These are phyloP conservation scores for Talaromyces marneffei DNA, from an alignment of 2,329 filamentous ascomycete species.

Conservation along the genomic window DNA sequence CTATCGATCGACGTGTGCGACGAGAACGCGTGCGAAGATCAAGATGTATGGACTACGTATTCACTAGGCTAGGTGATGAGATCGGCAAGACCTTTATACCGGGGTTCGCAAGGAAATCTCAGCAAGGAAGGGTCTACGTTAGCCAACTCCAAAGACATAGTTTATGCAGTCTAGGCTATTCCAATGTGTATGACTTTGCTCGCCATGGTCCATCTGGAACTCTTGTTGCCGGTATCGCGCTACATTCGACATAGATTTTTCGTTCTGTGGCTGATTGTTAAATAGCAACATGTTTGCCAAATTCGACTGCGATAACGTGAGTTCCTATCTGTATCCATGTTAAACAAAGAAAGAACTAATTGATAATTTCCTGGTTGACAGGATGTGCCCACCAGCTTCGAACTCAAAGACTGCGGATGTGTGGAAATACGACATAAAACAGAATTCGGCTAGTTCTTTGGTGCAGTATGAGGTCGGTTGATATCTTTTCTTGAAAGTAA, in stretches of 20 bases:
- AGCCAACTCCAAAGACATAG: conserved; percentile 28
- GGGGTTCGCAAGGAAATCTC: conserved; percentile 20
- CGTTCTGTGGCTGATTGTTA: conserved; percentile 16
- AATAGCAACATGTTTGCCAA: conserved; percentile 16
- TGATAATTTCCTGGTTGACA: not conserved
- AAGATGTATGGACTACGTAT: conserved; percentile 24
- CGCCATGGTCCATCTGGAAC: conserved; percentile 32
- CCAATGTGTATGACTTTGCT: conserved; percentile 21
- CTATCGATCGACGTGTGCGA: conserved; percentile 23
- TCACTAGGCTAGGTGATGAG: conserved; percentile 27
- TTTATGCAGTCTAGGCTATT: conserved; percentile 25
- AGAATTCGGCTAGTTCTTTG: not conserved
- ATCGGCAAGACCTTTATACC: conserved; percentile 21
- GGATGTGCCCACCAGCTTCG: not conserved
- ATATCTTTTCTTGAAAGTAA: not conserved
- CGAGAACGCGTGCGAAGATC: conserved; percentile 32
- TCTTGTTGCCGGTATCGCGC: conserved; percentile 32
- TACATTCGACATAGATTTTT: not conserved
- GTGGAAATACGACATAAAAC: not conserved
- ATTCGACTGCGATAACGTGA: not conserved
- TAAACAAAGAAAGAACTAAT: not conserved
- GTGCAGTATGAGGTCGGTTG: not conserved
- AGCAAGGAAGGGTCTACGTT: conserved; percentile 27
- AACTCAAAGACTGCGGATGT: not conserved
- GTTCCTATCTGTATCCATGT: not conserved